Base-by-base conservation (phyloP, 1,284 basidiomycete species). In the Malassezia dermatis region DNA sequence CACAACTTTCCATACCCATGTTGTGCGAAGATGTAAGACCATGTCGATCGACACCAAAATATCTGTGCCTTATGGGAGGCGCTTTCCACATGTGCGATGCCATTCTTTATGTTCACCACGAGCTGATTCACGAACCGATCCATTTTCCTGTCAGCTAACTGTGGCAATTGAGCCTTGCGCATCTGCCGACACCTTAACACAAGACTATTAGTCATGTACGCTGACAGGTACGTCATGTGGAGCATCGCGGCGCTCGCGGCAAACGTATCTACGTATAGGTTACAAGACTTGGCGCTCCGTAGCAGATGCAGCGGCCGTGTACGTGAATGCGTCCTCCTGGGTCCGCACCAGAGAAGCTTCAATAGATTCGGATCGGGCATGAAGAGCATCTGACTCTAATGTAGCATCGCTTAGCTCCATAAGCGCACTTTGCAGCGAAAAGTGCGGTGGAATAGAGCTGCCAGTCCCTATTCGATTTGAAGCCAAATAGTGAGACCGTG, bases 121-220 rank as follows among this genome's bases (percentile, higher is more conserved):
- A 90, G 90, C 65, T 86, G 89, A 78, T 88, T 89, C 71, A 95
- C 91, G 64, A 96, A n/a, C n/a, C n/a, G n/a, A n/a, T n/a, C n/a
- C n/a, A n/a, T n/a, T n/a, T n/a, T n/a, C 2, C 37, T 34, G 13
- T 34, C 5, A n/a, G 5, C 32, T 15, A 34, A 15, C 10, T 34
- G 32, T 13, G 15, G 32, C n/a, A 34, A 34, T 3, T 34, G 32
- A 6, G 32, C 32, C 15, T 15, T 15, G n/a, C 8, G 11, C 13
- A 15, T 13, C 13, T 11, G 32, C 32, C 32, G 31, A n/a, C 11
- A 11, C 8, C 32, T 11, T 2, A 15, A 13, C n/a, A 15, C 12
- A 2, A n/a, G 32, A 11, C 5, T n/a, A 15, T n/a, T 34, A n/a
- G 12, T n/a, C 32, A 34, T 6, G n/a, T 8, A 13, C 13, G 8